These are phyloP conservation scores for Venturia nashicola DNA, from an alignment of 2,329 filamentous ascomycete genomes.

Conservation along the genomic window DNA sequence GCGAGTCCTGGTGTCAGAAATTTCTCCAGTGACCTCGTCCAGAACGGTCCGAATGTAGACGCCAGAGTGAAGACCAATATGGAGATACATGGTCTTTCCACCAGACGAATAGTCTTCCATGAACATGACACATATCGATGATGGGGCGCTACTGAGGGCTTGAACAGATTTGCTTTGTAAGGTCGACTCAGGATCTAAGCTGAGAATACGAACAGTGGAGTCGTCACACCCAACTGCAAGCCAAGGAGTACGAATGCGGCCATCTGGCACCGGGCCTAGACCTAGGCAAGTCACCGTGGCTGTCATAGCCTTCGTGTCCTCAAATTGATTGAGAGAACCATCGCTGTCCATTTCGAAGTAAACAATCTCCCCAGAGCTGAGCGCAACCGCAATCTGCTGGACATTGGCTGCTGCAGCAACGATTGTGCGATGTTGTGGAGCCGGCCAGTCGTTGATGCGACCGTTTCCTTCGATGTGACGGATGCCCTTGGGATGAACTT, in stretches of 20 bases:
- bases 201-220: slow-evolving; percentile 85
- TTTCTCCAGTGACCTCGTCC: slow-evolving; percentile 88
- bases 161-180: slow-evolving; percentile 91
- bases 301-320: slow-evolving; percentile 90
- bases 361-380: slow-evolving; percentile 92
- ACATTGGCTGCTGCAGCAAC: slow-evolving; percentile 90
- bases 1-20: slow-evolving; percentile 87
- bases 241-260: slow-evolving; percentile 78
- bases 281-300: slow-evolving; percentile 93
- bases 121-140: slow-evolving; percentile 77
- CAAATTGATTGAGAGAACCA: slow-evolving; percentile 78
- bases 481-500: slow-evolving; percentile 94
- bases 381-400: slow-evolving; percentile 80
- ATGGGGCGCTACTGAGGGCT: slow-evolving; percentile 80
- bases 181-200: slow-evolving; percentile 78
- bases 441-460: slow-evolving; percentile 82
- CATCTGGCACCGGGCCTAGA: slow-evolving; percentile 83
- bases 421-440: slow-evolving; percentile 87
- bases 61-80: slow-evolving; percentile 90
- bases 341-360: slow-evolving; percentile 97
- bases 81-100: slow-evolving; percentile 79
- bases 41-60: slow-evolving; percentile 92
- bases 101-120: slow-evolving; percentile 92
- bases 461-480: slow-evolving; percentile 70
- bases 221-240: slow-evolving; percentile 95